These are phyloP conservation scores for Cyberlindnera veronae DNA, from an alignment of 805 yeast genomes.

Conservation along the genomic window DNA sequence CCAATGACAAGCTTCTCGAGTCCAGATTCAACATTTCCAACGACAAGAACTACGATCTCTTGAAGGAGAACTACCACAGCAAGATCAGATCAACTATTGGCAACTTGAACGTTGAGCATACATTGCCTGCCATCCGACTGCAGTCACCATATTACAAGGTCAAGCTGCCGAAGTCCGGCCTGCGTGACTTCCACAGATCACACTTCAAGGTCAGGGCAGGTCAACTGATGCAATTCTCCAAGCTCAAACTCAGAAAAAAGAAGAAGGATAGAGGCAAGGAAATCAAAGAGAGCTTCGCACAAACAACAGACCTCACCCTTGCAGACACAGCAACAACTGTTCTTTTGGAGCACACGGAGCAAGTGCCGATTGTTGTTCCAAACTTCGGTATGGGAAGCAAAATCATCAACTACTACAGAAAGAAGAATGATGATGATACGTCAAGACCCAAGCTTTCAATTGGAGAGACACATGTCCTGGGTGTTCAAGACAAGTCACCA, in stretches of 20 bases:
- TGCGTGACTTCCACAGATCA: slow-evolving; percentile 79
- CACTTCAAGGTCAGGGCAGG: slow-evolving; percentile 75
- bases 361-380: slow-evolving; percentile 74
- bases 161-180: slow-evolving; percentile 57
- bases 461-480: slow-evolving; percentile 94
- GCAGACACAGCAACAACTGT: slow-evolving; percentile 81
- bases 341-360: slow-evolving; percentile 87
- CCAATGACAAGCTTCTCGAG: slow-evolving; percentile 50
- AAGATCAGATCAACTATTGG: slow-evolving; percentile 92
- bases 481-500: slow-evolving; percentile 95
- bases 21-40: slow-evolving; percentile 80
- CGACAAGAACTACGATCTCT: slow-evolving; percentile 77
- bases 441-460: slow-evolving; percentile 82
- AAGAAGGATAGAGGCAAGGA: slow-evolving; percentile 88
- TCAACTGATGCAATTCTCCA: slow-evolving; percentile 69
- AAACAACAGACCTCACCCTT: slow-evolving; percentile 70
- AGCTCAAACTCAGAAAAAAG: slow-evolving; percentile 72
- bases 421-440: slow-evolving; percentile 73
- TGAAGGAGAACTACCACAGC: slow-evolving; percentile 83
- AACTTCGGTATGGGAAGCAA: slow-evolving; percentile 96
- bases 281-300: slow-evolving; percentile 65
- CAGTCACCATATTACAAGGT: slow-evolving; percentile 93
- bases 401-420: slow-evolving; percentile 87
- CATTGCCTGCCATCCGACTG: slow-evolving; percentile 78
- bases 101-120: slow-evolving; percentile 84